Evolutionary conservation across 768 basidiomycete genomes (phyloP), one percentile per base, ranked within the genome.

Genomic region (Calocera viscosa): DNA sequence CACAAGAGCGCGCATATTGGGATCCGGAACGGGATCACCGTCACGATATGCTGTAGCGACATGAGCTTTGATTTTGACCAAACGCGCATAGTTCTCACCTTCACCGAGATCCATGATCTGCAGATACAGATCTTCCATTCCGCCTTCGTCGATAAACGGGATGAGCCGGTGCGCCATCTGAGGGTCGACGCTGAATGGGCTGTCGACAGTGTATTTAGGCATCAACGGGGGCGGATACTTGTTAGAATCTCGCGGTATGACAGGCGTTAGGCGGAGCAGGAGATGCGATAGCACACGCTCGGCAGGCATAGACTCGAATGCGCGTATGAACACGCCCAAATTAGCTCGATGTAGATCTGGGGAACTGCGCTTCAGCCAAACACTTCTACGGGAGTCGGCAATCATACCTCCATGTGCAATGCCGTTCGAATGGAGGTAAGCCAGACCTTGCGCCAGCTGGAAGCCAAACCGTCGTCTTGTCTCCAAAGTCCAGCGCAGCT

Each of bases 191-290:
- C 26, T 26, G 53, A 60, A 60, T 10, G 53, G 53, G 3, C 2
- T 5, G 19, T 60, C 53, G 53, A 60, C 53, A 11, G 53, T 60
- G 26, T 60, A 60, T 32, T 60, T 60, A 28, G 53, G 53, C 53
- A 60, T 2, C 16, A 10, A 28, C 26, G 2, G 14, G 22, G 30
- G 53, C 14, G 53, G 53, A 32, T 60, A 60, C 30, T 60, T 60
- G 26, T 28, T 8, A 19, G 11, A 7, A 22, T 60, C 53, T 11
- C 53, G 53, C 30, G 53, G 53, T 11, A 60, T 22, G 26, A 60
- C 26, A 10, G 53, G 53, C 30, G 53, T 60, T 19, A 60, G 30
- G 26, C 53, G 53, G 19, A 60, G 53, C 26, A 60, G 2, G 26
- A 60, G 30, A 60, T 60, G 53, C 19, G 53, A 11, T 30, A 60